A percentile compares a stretch with the other conserved stretches of the same genome.
These are phyloP conservation scores for Cyclospora cayetanensis DNA, from an alignment of 169 alveolate genomes.

Conservation along the genomic window DNA sequence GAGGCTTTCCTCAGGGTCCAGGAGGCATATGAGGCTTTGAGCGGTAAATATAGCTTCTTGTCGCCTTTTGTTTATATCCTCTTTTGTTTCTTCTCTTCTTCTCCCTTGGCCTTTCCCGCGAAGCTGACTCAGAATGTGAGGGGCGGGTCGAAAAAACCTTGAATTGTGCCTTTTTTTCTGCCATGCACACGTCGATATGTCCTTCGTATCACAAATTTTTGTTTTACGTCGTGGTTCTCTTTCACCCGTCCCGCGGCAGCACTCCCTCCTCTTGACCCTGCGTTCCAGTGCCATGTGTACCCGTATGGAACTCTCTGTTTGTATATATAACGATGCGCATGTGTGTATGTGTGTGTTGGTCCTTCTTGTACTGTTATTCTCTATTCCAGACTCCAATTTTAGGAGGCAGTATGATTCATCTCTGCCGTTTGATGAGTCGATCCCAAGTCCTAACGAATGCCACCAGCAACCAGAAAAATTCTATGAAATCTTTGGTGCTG, in stretches of 20 bases:
- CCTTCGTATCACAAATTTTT: too few species aligned
- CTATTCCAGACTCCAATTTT: constrained; percentile 82
- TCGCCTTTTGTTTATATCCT: too few species aligned
- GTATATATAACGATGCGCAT: background rate
- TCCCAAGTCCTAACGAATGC: constrained; percentile 80
- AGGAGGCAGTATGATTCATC: constrained; percentile 88
- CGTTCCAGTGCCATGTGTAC: background rate
- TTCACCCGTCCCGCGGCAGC: too few species aligned
- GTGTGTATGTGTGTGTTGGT: background rate
- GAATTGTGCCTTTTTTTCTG: too few species aligned
- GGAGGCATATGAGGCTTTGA: constrained; percentile 90
- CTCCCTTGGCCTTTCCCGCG: too few species aligned
- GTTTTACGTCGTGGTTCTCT: too few species aligned
- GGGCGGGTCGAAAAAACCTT: background rate
- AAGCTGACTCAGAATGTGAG: too few species aligned
- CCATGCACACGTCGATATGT: too few species aligned
- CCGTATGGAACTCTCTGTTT: background rate
- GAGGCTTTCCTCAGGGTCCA: constrained; percentile 82
- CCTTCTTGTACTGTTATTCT: too few species aligned
- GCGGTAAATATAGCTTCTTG: constrained; percentile 28
- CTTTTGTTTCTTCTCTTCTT: too few species aligned
- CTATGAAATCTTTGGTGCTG: constrained; percentile 80
- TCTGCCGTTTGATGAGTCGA: constrained; percentile 89
- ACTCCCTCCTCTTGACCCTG: too few species aligned
- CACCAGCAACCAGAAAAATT: constrained; percentile 34